phyloP scores from a whole-genome alignment of 306 rosid species.

The Amphicarpaea edgeworthii region DNA sequence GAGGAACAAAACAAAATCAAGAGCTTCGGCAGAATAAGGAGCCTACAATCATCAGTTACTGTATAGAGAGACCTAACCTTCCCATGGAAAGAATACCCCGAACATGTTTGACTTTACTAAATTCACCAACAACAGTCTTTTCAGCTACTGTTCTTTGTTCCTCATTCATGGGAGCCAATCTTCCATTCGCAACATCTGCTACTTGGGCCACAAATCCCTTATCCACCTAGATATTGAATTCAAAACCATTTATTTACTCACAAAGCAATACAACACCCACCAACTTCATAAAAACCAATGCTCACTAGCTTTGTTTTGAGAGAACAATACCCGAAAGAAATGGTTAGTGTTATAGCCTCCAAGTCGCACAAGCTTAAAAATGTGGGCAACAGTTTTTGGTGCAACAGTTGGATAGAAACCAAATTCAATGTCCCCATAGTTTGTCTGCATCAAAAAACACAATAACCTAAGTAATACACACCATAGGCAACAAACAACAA shows the following conservation, averaged over 20 bases:
- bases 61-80: slow-evolving; percentile 60
- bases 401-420: slow-evolving; percentile 94
- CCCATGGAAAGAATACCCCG: slow-evolving; percentile 99
- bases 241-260: slow-evolving; percentile 44
- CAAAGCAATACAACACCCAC: slow-evolving; percentile 26
- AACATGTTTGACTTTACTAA: slow-evolving; percentile 86
- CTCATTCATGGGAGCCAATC: slow-evolving; percentile 88
- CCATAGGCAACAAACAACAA: neutral
- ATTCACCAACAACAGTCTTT: slow-evolving; percentile 86
- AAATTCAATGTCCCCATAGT: slow-evolving; percentile 92
- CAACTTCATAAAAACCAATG: slow-evolving; percentile 12
- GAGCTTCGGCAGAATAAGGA: slow-evolving; percentile 30
- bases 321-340: slow-evolving; percentile 83
- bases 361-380: slow-evolving; percentile 89
- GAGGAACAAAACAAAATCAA: slow-evolving; percentile 19
- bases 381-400: slow-evolving; percentile 91
- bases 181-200: slow-evolving; percentile 78
- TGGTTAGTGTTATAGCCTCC: slow-evolving; percentile 92
- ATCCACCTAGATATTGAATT: slow-evolving; percentile 69
- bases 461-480: slow-evolving; percentile 20
- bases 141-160: slow-evolving; percentile 73
- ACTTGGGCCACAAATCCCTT: slow-evolving; percentile 98
- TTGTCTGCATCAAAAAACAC: slow-evolving; percentile 65
- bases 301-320: slow-evolving; percentile 22
- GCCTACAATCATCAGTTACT: neutral